phyloP scores from a whole-genome alignment of 2,329 filamentous ascomycete genomes.

The Aspergillus persii region DNA sequence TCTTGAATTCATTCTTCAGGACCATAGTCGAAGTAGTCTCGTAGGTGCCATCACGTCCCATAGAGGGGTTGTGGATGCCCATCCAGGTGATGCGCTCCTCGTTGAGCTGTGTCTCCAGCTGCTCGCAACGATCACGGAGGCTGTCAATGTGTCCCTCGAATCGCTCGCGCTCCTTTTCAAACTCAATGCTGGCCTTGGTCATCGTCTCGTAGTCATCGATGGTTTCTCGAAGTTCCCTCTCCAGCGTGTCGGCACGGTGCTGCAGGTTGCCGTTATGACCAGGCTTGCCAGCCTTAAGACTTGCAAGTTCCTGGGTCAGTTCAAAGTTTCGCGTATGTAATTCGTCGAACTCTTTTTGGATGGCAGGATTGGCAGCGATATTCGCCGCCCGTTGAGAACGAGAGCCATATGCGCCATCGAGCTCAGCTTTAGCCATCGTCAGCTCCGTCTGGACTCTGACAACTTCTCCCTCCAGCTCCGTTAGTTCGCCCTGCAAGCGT shows the following conservation, averaged over 20 bases:
- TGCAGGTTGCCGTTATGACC: constrained; percentile 39
- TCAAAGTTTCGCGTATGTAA: constrained; percentile 50
- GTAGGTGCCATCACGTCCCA: constrained; percentile 35
- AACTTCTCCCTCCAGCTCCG: constrained; percentile 60
- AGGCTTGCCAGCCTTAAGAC: constrained; percentile 36
- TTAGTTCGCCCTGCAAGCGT: constrained; percentile 50
- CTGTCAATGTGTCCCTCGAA: constrained; percentile 64
- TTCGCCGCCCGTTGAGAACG: constrained; percentile 67
- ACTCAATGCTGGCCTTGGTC: constrained; percentile 67
- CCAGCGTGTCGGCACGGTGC: constrained; percentile 54
- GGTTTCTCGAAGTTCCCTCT: constrained; percentile 65
- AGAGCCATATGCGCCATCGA: constrained; percentile 91
- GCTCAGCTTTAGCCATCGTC: constrained; percentile 85
- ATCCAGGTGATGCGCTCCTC: constrained; percentile 68
- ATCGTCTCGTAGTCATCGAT: constrained; percentile 68
- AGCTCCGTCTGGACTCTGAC: constrained; percentile 71
- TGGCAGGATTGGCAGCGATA: constrained; percentile 56
- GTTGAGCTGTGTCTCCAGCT: constrained; percentile 61
- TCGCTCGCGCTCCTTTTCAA: constrained; percentile 67
- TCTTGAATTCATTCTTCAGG: constrained; percentile 72
- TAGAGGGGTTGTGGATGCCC: constrained; percentile 53
- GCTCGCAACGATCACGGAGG: constrained; percentile 62
- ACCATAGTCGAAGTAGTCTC: constrained; percentile 67
- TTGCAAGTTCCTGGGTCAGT: constrained; percentile 48
- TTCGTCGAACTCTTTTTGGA: constrained; percentile 60